Base-by-base conservation (phyloP, 805 yeast genomes). In the Kuraishia ogatae region DNA sequence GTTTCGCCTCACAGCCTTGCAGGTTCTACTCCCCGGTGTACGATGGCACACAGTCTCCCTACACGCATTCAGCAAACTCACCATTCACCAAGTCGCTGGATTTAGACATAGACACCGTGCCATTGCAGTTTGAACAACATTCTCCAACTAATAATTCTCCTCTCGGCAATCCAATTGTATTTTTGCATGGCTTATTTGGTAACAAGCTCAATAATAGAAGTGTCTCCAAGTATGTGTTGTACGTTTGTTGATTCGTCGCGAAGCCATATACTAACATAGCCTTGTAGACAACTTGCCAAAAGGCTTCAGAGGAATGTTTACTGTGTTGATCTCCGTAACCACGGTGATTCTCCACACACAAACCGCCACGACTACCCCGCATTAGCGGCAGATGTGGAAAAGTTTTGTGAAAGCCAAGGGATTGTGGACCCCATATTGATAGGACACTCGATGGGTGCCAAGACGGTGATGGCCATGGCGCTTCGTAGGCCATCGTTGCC, bases 391-490 rank as follows among this genome's bases (percentile, higher is more conserved):
- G 99, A 93, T 66, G 90, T 93, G n/a, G 90, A 84, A 60, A 62
- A 70, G 20, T 93, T 91, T 64, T 78, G 92, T 11, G 62, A 64
- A 0, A 80, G 79, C 2, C 73, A 77, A 8, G 60, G 67, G 2
- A 61, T 76, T 50, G 60, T 65, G 13, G 76, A 78, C 53, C 86
- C 89, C 0, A 80, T 87, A n/a, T 57, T 87, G 20, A 71, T 87
- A 19, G 96, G 96, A 0, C 94, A 87, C 66, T 86, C 93, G 0
- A 86, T 89, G 94, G 99, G 99, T 6, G 99, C 96, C 3, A 92
- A 93, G 64, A 80, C 93, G 0, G 97, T 86, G 5, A 92, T 93
- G 97, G 91, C 94, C 0, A 74, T 87, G 4, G 85, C 89, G 0
- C 71, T 94, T 56, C 74, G 90, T 53, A 74, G 79, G 22, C 93